Conservation (phyloP, 108 stramenopile species). For the Pseudonitzschia delicatissima region DNA sequence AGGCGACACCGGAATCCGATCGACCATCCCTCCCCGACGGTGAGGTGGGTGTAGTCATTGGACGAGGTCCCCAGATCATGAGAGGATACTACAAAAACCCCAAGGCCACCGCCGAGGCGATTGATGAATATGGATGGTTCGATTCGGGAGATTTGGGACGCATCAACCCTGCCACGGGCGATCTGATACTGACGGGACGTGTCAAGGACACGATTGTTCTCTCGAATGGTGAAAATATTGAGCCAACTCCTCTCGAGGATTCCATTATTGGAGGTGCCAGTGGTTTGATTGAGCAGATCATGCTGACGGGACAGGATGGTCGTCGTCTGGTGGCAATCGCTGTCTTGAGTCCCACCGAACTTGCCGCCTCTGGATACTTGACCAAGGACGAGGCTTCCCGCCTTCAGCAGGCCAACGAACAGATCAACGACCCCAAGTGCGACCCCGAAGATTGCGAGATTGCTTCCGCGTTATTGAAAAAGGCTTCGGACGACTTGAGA, state of each 20-base stretch:
- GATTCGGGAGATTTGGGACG: slow-evolving; percentile 90
- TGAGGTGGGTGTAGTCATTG: slow-evolving; percentile 67
- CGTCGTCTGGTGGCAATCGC: slow-evolving; percentile 73
- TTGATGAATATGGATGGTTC: slow-evolving; percentile 85
- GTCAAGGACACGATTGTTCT: slow-evolving; percentile 92
- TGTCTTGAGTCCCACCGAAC: slow-evolving; percentile 71
- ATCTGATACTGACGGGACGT: slow-evolving; percentile 86
- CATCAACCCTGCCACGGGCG: slow-evolving; percentile 85
- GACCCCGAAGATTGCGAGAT: slow-evolving; percentile 55
- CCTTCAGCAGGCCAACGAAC: slow-evolving; percentile 56
- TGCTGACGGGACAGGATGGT: slow-evolving; percentile 91
- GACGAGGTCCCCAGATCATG: slow-evolving; percentile 88
- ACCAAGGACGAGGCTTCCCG: slow-evolving; percentile 34
- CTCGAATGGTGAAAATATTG: slow-evolving; percentile 90
- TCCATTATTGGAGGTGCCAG: slow-evolving; percentile 62
- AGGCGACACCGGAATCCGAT: slow-evolving; percentile 39
- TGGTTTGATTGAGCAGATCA: slow-evolving; percentile 86
- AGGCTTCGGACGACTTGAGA: slow-evolving; percentile 53
- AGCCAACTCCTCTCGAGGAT: slow-evolving; percentile 78
- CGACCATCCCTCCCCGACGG: slow-evolving; percentile 58
- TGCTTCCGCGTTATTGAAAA: slow-evolving; percentile 48
- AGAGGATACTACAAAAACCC: slow-evolving; percentile 87
- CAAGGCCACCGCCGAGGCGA: slow-evolving; percentile 69
- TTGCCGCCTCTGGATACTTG: slow-evolving; percentile 65
- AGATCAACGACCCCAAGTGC: slow-evolving; percentile 74